Evolutionary conservation across 768 basidiomycete species (phyloP).

Genomic region (Russula compacta): DNA sequence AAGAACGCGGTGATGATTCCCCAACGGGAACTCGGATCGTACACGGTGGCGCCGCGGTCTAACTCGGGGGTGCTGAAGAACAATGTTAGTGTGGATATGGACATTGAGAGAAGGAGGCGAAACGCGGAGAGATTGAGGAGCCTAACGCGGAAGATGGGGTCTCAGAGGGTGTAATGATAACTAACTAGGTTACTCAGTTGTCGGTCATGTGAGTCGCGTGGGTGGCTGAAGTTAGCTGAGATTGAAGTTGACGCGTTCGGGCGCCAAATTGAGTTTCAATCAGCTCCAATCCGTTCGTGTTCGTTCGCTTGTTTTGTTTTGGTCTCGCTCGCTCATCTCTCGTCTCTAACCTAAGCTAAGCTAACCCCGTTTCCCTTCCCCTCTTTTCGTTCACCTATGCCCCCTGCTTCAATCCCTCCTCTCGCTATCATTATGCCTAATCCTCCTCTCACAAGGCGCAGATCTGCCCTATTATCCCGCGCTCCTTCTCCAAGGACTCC

Average conservation of each 20-base stretch:
- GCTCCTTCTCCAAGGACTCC: constrained; percentile 45
- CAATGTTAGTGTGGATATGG: constrained; percentile 58
- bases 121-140: constrained; percentile 65
- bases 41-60: constrained; percentile 65
- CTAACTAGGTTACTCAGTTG: not conserved
- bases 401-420: constrained; percentile 40
- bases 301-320: not conserved
- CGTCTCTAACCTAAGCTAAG: constrained; percentile 10
- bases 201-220: not conserved
- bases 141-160: constrained; percentile 41
- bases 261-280: constrained; percentile 17
- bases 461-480: constrained; percentile 42
- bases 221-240: constrained; percentile 10
- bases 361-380: constrained; percentile 16
- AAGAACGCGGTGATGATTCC: constrained; percentile 83
- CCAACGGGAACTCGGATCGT: constrained; percentile 62
- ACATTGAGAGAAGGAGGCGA: constrained; percentile 63
- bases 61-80: constrained; percentile 43
- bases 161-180: constrained; percentile 5
- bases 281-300: not conserved
- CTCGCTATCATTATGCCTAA: constrained; percentile 57
- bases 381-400: constrained; percentile 25
- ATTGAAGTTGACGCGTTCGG: constrained; percentile 11
- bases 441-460: constrained; percentile 42
- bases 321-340: constrained; percentile 2